Evolutionary conservation across 2,329 filamentous ascomycete genomes (phyloP).

Genomic region (Cryphonectria naterciae): DNA sequence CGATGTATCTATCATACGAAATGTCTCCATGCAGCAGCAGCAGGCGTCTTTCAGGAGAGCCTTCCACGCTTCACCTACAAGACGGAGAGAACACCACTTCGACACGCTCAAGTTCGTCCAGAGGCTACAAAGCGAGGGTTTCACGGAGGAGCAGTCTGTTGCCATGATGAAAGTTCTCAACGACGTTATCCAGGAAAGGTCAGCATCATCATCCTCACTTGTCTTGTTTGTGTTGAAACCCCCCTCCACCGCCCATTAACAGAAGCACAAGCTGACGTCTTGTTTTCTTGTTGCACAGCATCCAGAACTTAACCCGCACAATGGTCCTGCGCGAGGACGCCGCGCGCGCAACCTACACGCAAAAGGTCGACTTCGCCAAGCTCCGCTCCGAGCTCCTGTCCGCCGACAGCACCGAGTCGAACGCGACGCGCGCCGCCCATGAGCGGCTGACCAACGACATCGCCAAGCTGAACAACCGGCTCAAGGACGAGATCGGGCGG

Average conservation of each 20-base stretch:
- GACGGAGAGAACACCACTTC: constrained; percentile 85
- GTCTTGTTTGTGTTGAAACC: not conserved
- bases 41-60: constrained; percentile 44
- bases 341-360: constrained; percentile 76
- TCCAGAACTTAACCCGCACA: constrained; percentile 94
- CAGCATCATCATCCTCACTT: constrained; percentile 11
- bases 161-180: constrained; percentile 99
- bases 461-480: constrained; percentile 84
- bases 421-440: constrained; percentile 85
- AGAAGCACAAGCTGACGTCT: constrained; percentile 9
- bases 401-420: constrained; percentile 87
- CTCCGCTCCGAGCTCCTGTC: constrained; percentile 91
- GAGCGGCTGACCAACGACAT: constrained; percentile 94
- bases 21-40: constrained; percentile 35
- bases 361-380: constrained; percentile 98
- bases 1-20: constrained; percentile 4
- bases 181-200: constrained; percentile 96
- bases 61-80: constrained; percentile 71
- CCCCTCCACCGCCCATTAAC: not conserved
- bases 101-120: constrained; percentile 98
- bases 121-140: constrained; percentile 84
- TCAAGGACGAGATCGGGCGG: constrained; percentile 91
- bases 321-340: constrained; percentile 97
- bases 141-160: constrained; percentile 91
- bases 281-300: constrained; percentile 54